phyloP scores from a whole-genome alignment of 139 green algal genomes.

The Tetraselmis striata region DNA sequence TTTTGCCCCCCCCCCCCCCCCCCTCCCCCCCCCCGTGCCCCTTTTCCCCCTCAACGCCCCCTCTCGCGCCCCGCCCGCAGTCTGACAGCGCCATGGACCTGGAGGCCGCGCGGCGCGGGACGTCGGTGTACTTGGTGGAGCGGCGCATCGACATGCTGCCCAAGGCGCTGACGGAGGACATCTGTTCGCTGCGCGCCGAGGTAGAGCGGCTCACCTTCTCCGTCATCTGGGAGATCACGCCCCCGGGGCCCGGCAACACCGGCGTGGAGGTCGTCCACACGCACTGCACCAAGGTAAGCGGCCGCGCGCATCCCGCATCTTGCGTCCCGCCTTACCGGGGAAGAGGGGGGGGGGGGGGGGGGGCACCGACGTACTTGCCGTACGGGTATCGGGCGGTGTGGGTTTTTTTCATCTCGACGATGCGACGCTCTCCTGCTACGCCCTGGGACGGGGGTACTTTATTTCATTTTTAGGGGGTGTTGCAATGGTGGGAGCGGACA shows the following conservation, averaged over 20 bases:
- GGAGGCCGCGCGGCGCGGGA: conserved; percentile 56
- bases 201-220: conserved; percentile 88
- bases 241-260: background rate
- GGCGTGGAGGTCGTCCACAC: conserved; percentile 41
- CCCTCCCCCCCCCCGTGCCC: too few relatives aligned
- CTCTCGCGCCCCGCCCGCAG: background rate
- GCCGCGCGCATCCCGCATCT: too few relatives aligned
- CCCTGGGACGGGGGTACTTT: background rate
- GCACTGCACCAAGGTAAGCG: conserved; percentile 15
- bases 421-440: background rate
- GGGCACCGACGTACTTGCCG: too few relatives aligned
- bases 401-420: background rate
- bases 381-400: background rate
- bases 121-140: conserved; percentile 30
- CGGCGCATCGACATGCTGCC: conserved; percentile 90
- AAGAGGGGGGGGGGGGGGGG: background rate
- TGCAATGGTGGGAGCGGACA: too few relatives aligned
- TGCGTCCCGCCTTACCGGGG: conserved; percentile 20
- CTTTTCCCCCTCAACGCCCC: background rate
- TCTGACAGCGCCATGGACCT: conserved; percentile 67
- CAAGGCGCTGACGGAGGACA: conserved; percentile 87
- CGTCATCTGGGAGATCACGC: conserved; percentile 86
- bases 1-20: too few relatives aligned
- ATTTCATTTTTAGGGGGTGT: background rate
- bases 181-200: conserved; percentile 60